These are phyloP conservation scores for Phylloporus scabripes DNA, from an alignment of 768 basidiomycete species.

Conservation along the genomic window DNA sequence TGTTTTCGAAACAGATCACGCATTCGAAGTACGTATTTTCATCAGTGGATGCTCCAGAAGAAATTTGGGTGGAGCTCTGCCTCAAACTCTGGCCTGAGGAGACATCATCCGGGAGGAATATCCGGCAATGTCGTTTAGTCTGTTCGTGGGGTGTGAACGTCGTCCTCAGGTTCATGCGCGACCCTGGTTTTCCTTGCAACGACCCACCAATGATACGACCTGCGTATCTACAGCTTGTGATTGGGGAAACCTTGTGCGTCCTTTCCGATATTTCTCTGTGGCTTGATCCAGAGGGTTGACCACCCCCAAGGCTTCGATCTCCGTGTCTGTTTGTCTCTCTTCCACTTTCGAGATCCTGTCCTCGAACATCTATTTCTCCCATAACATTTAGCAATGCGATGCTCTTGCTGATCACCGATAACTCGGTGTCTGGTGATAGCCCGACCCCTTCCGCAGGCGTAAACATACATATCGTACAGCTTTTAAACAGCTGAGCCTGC, in stretches of 20 bases:
- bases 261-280: not conserved
- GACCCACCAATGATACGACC: not conserved
- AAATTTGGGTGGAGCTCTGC: not conserved
- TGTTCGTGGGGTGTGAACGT: constrained; percentile 15
- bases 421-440: constrained; percentile 16
- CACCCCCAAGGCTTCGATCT: not conserved
- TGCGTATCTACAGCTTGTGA: not conserved
- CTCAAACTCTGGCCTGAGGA: not conserved
- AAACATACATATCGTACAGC: constrained; percentile 56
- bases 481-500: constrained; percentile 56
- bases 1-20: constrained; percentile 49
- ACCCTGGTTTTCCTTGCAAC: constrained; percentile 5
- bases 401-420: constrained; percentile 42
- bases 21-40: constrained; percentile 39
- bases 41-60: constrained; percentile 1
- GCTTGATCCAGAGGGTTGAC: constrained; percentile 1
- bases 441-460: constrained; percentile 27
- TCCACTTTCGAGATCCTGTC: constrained; percentile 9
- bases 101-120: constrained; percentile 20
- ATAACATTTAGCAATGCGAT: constrained; percentile 39
- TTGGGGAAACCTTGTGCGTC: not conserved
- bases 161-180: not conserved
- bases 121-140: constrained; percentile 22
- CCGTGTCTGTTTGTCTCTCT: not conserved
- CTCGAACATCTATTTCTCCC: constrained; percentile 35